Evolutionary conservation across 306 rosid species (phyloP).

Genomic region (Carpinus fangiana): DNA sequence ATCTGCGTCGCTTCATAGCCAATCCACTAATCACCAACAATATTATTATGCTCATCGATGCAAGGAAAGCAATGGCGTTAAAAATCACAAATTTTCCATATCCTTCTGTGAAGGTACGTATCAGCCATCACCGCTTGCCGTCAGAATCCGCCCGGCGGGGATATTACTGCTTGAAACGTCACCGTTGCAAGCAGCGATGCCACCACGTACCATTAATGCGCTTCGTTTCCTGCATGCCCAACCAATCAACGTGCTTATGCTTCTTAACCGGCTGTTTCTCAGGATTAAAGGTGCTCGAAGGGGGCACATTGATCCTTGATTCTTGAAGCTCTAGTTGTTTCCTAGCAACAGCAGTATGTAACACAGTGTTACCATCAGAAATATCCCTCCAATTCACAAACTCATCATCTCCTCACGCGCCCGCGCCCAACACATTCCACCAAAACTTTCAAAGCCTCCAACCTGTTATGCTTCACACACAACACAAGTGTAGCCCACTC

Average conservation of each 20-base stretch:
- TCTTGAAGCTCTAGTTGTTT: constrained; percentile 3
- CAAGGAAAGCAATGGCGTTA: constrained; percentile 27
- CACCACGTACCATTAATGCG: constrained; percentile 29
- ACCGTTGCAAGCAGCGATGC: constrained; percentile 32
- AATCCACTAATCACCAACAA: constrained; percentile 26
- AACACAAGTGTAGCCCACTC: constrained; percentile 22
- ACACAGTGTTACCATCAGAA: constrained; percentile 25
- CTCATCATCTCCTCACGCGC: constrained; percentile 22
- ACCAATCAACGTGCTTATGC: too few relatives aligned
- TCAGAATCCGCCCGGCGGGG: constrained; percentile 34
- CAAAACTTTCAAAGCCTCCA: constrained; percentile 32
- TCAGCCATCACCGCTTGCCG: constrained; percentile 10
- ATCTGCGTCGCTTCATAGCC: too few relatives aligned
- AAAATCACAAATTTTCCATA: too few relatives aligned
- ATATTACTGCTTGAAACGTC: constrained; percentile 28
- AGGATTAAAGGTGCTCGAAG: too few relatives aligned
- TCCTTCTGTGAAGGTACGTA: too few relatives aligned
- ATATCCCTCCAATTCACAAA: constrained; percentile 29
- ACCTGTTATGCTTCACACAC: constrained; percentile 31
- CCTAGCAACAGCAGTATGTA: constrained; percentile 31
- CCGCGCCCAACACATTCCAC: constrained; percentile 5
- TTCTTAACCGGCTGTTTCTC: too few relatives aligned
- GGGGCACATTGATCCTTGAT: too few relatives aligned
- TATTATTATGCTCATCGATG: constrained; percentile 34
- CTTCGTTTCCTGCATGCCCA: too few relatives aligned